Evolutionary conservation across 2,329 filamentous ascomycete genomes (phyloP), one percentile per base, ranked within the genome.

Genomic region (Fusarium kyushuense): DNA sequence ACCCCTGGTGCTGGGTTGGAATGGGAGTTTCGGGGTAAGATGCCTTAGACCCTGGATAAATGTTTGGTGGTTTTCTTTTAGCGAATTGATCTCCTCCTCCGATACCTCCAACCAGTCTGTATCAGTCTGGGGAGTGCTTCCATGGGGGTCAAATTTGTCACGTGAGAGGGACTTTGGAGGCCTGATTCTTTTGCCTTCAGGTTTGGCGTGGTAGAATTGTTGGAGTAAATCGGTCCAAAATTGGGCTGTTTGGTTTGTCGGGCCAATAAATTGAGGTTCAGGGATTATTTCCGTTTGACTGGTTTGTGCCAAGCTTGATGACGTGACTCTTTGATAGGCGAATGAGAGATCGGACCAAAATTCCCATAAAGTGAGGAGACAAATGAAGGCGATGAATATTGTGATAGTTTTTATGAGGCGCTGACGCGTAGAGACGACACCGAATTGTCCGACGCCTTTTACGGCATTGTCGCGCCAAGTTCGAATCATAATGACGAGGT

Each of bases 71-170:
- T 64, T 73, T 12, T 60, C 47, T 7, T 53, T 59, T 1, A 73
- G 35, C 0, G 71, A 72, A 4, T 69, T 16, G 16, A 58, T 14
- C 6, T 73, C 59, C 0, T 65, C 35, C 1, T 52, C 35, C 1
- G 65, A 36, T 1, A 73, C 21, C 3, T 67, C 19, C 9, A 73
- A 12, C n/a, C 66, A 61, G 6, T 73, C 62, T 3, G 58, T 61
- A 30, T 68, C 54, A 3, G 48, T 57, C 5, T 58, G 60, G 0
- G 67, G 47, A 3, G 41, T 38, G 1, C 30, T 19, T 5, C 61
- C 58, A 25, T 63, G 25, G 1, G 71, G 71, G 13, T 67, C 71
- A 13, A 73, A 73, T 1, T 71, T 53, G 2, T 71, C 64, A 2
- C 59, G 62, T 6, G 43, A 23, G 3, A 73, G 62, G 16, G 67